A percentile compares a stretch with the other conserved stretches of the same genome.
These are phyloP conservation scores for Colletotrichum eleusines DNA, from an alignment of 2,329 filamentous ascomycete genomes.

Conservation along the genomic window DNA sequence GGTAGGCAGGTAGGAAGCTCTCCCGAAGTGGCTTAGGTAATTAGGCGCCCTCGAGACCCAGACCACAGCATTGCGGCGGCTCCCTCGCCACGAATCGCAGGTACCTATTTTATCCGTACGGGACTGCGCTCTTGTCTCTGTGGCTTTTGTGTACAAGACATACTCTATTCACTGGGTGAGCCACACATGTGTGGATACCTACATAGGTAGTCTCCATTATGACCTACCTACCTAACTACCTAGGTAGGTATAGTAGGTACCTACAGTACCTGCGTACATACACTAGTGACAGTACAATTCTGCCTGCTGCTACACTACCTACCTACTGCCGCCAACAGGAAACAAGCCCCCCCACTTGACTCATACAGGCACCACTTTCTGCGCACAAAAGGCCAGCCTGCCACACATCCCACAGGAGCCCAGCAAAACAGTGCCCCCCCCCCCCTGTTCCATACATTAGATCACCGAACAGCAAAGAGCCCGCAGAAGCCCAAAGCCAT, in stretches of 20 bases:
- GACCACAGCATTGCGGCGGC: not conserved
- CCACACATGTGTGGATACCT: not conserved
- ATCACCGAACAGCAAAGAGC: slow-evolving; percentile 14
- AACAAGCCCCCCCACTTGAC: slow-evolving; percentile 30
- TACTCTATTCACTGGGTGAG: slow-evolving; percentile 3
- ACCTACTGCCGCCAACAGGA: not conserved
- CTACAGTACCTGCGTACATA: no score
- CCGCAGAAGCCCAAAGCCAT: slow-evolving; percentile 22
- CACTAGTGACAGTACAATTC: not conserved
- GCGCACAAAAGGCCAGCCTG: slow-evolving; percentile 14
- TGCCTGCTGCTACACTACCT: no score
- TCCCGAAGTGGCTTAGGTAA: slow-evolving; percentile 24
- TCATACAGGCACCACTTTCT: slow-evolving; percentile 31
- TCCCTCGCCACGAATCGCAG: not conserved
- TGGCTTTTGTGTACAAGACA: slow-evolving; percentile 16
- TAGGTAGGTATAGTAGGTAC: no score
- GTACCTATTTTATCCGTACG: not conserved
- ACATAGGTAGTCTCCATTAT: slow-evolving; percentile 13
- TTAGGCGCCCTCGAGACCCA: not conserved
- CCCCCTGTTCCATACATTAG: slow-evolving; percentile 24
- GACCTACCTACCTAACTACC: no score
- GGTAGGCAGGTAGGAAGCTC: not conserved
- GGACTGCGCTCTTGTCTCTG: not conserved
- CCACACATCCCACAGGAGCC: slow-evolving; percentile 5
- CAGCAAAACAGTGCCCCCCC: slow-evolving; percentile 1